A percentile compares a stretch with the other conserved stretches of the same genome.
These are phyloP conservation scores for Kalanchoe fedtschenkoi DNA, from an alignment of 164 flowering plant genomes.

Conservation along the genomic window DNA sequence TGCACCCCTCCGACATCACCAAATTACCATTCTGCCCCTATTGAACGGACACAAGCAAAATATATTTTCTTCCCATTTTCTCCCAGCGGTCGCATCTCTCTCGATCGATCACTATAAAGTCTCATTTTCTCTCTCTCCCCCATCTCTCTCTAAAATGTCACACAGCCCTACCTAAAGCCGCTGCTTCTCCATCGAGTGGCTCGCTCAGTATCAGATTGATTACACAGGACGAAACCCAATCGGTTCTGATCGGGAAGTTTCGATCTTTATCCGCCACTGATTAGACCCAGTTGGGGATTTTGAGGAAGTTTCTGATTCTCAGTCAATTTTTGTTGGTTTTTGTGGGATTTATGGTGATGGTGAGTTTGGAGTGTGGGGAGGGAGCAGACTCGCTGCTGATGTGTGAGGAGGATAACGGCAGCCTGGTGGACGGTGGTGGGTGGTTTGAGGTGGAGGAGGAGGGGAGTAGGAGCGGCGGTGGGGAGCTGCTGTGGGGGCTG, in stretches of 20 bases:
- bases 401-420: conserved; percentile 58
- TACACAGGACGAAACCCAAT: background rate
- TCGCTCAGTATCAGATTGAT: background rate
- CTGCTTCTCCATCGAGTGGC: conserved; percentile 5
- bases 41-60: conserved; percentile 1
- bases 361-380: background rate
- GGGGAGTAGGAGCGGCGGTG: conserved; percentile 7
- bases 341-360: background rate
- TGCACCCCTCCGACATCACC: background rate
- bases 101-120: conserved; percentile 9
- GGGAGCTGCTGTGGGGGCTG: conserved; percentile 18
- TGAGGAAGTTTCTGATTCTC: background rate
- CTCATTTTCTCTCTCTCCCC: conserved; percentile 12
- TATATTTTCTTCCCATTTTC: background rate
- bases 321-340: background rate
- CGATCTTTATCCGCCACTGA: background rate
- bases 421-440: conserved; percentile 37
- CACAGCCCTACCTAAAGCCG: background rate
- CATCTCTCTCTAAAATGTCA: conserved; percentile 1
- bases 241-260: background rate
- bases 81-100: background rate
- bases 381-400: conserved; percentile 35
- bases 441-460: conserved; percentile 14
- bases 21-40: background rate
- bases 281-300: conserved; percentile 3